These are phyloP conservation scores for Spizellomyces punctatus DNA, from an alignment of 192 early-diverging fungal genomes.

Conservation along the genomic window DNA sequence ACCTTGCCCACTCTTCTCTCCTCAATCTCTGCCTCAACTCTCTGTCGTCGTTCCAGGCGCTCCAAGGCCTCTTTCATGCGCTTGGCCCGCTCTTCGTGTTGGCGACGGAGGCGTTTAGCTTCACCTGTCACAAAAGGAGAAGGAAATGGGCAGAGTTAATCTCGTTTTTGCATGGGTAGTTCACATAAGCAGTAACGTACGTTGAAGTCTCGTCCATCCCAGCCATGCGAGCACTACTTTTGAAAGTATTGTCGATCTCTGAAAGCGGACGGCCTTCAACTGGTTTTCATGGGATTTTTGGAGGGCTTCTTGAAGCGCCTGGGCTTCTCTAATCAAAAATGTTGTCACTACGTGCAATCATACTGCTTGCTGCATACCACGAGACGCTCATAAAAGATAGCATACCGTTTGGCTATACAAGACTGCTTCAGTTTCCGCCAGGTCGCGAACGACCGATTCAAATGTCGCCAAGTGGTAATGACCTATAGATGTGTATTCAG, in stretches of 20 bases:
- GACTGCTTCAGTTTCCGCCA: background rate
- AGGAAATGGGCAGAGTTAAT: background rate
- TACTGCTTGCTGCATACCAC: background rate
- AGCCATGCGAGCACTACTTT: no score
- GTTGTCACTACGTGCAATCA: no score
- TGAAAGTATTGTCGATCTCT: no score
- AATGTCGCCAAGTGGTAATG: background rate
- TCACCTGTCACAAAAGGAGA: slow-evolving; percentile 3
- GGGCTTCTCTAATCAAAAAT: no score
- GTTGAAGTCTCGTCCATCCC: no score
- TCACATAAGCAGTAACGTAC: no score
- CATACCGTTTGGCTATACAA: background rate
- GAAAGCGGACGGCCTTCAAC: no score
- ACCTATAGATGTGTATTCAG: background rate
- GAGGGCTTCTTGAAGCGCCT: no score
- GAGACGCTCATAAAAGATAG: background rate
- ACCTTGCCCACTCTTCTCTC: background rate
- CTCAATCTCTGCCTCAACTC: slow-evolving; percentile 6
- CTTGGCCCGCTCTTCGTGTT: slow-evolving; percentile 25
- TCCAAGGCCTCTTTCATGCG: slow-evolving; percentile 21
- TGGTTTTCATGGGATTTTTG: no score
- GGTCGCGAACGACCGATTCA: background rate
- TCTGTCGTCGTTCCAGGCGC: background rate
- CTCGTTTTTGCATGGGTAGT: no score
- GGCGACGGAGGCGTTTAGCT: background rate